Evolutionary conservation across 139 green algal species (phyloP), one percentile per base, ranked within the genome.

Genomic region (Mesostigma viride): DNA sequence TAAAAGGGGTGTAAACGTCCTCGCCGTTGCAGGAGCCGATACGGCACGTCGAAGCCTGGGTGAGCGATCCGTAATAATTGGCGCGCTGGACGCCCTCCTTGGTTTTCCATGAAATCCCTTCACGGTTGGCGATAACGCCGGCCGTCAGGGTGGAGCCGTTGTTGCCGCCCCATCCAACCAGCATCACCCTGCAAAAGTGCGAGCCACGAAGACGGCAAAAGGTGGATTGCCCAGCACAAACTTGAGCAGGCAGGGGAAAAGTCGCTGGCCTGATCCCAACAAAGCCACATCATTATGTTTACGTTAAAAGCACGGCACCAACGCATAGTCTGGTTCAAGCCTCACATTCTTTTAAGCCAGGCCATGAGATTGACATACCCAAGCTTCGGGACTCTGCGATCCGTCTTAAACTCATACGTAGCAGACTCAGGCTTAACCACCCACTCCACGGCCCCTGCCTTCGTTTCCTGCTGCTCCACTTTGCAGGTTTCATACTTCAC

Each of bases 51-150:
- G 90, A 69, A 3, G 89, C 86, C 76, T 99, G 93, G 1, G 91
- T 99, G 1, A 99, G 76, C 2, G 80, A 91, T 34, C 94, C 94
- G 64, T 76, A 99, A 77, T 96, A 99, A 83, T 98, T 99, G n/a
- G 94, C 89, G 75, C 88, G 87, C 33, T 85, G 77, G 26, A 97
- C 75, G 17, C 94, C 94, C 6, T 97, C 88, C 80, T 97, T 98
- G 31, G 93, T 99, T 81, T 92, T 91, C 94, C 94, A 99, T 20
- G 91, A 96, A 40, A 97, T 89, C 64, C 71, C 71, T 47, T 82
- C 67, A 30, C 61, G 92, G 80, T 99, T 99, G 17, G 94, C 92
- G 1, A 99, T 83, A 35, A 98, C 87, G 44, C 90, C 91, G 30
- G 81, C 94, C 3, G 84, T 93, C 1, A 99, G 71, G 8, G 93